These are phyloP conservation scores for Lactarius hengduanensis DNA, from an alignment of 768 basidiomycete species.

Conservation along the genomic window DNA sequence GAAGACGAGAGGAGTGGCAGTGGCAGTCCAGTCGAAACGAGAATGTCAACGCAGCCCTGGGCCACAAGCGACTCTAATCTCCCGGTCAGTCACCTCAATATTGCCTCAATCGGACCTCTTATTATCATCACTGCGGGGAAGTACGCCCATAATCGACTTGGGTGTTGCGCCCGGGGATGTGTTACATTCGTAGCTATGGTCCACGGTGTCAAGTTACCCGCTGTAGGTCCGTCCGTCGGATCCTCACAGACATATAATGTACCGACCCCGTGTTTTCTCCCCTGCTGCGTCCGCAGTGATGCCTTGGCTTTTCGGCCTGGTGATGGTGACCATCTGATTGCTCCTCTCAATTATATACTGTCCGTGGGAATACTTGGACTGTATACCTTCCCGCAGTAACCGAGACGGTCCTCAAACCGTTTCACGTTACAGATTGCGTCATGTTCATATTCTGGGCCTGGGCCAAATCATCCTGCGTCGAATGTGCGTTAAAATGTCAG, in stretches of 20 bases:
- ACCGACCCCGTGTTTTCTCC: not conserved
- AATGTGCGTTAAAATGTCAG: not conserved
- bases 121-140: too few species aligned
- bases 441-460: not conserved
- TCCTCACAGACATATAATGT: not conserved
- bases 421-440: not conserved
- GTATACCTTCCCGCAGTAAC: not conserved
- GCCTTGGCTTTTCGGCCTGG: not conserved
- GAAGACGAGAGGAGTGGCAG: not conserved
- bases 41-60: not conserved
- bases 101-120: too few species aligned
- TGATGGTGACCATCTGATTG: not conserved
- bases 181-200: too few species aligned
- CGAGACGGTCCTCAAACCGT: not conserved
- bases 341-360: not conserved
- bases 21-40: not conserved
- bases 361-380: not conserved
- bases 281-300: not conserved
- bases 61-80: too few species aligned
- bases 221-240: too few species aligned
- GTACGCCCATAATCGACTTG: too few species aligned
- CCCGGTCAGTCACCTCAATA: too few species aligned
- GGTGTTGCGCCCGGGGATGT: too few species aligned
- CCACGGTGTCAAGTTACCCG: too few species aligned
- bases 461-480: not conserved